Conservation (phyloP, 192 early-diverging fungal genomes). For the Podila epicladia region DNA sequence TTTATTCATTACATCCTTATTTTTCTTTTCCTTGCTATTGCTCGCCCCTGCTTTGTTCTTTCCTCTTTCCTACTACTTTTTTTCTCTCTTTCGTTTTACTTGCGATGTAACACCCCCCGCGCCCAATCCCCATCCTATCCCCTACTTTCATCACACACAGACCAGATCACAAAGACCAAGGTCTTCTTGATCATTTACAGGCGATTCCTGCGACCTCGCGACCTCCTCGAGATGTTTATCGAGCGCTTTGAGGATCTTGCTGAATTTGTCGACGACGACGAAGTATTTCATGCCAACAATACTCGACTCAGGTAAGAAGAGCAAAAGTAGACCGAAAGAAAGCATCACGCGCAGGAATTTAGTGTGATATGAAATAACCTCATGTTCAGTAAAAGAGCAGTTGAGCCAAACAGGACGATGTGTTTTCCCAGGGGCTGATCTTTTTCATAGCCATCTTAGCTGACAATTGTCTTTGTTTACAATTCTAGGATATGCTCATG, state of each 20-base stretch:
- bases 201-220: constrained; percentile 46
- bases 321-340: neutral
- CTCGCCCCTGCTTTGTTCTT: neutral
- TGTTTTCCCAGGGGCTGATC: neutral
- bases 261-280: constrained; percentile 30
- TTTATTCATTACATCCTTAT: neutral
- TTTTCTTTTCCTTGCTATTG: neutral
- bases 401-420: neutral
- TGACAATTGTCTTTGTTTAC: neutral
- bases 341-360: too few species aligned
- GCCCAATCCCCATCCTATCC: too few species aligned
- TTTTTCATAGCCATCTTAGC: too few species aligned
- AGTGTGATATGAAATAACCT: too few species aligned
- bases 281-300: constrained; percentile 22
- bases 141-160: constrained; percentile 17
- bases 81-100: neutral
- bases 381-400: neutral
- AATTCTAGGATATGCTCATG: constrained; percentile 31
- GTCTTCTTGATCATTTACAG: constrained; percentile 44
- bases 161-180: constrained; percentile 38
- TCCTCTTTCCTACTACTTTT: neutral
- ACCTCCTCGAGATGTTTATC: constrained; percentile 47
- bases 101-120: neutral
- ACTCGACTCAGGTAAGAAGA: constrained; percentile 30
- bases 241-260: constrained; percentile 39